These are phyloP conservation scores for Mucor plumbeus DNA, from an alignment of 371 early-diverging fungal species.

Conservation along the genomic window DNA sequence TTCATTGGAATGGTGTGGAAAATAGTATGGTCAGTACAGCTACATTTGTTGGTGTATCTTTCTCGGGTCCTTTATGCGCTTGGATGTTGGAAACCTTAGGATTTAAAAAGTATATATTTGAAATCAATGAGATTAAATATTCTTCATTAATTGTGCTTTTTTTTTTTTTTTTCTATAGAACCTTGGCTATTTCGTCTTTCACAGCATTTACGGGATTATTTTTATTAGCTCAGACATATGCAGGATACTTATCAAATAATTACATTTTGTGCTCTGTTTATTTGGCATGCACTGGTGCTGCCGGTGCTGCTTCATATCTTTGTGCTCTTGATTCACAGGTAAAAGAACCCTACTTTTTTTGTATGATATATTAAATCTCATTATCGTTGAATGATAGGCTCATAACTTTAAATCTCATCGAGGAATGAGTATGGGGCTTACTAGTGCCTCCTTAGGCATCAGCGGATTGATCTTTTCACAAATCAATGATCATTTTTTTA, in stretches of 20 bases:
- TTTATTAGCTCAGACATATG: conserved; percentile 49
- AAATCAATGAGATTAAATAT: background rate
- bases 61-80: conserved; percentile 55
- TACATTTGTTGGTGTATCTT: conserved; percentile 51
- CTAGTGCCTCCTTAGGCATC: conserved; percentile 49
- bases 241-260: conserved; percentile 34
- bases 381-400: conserved; percentile 12
- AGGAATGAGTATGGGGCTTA: conserved; percentile 53
- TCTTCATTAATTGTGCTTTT: background rate
- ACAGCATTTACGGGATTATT: conserved; percentile 33
- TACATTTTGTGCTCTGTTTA: conserved; percentile 46
- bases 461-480: conserved; percentile 55
- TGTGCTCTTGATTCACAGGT: conserved; percentile 55
- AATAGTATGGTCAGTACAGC: conserved; percentile 58
- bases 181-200: conserved; percentile 19
- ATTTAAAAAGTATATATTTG: conserved; percentile 26
- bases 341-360: background rate
- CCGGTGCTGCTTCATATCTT: conserved; percentile 51
- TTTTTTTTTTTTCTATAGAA: conserved; percentile 9
- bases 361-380: background rate
- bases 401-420: conserved; percentile 48
- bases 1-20: conserved; percentile 49
- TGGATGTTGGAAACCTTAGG: conserved; percentile 43
- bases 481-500: conserved; percentile 48
- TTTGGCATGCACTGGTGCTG: conserved; percentile 38